phyloP scores from a whole-genome alignment of 331 rosid genomes.

The Arachis monticola region DNA sequence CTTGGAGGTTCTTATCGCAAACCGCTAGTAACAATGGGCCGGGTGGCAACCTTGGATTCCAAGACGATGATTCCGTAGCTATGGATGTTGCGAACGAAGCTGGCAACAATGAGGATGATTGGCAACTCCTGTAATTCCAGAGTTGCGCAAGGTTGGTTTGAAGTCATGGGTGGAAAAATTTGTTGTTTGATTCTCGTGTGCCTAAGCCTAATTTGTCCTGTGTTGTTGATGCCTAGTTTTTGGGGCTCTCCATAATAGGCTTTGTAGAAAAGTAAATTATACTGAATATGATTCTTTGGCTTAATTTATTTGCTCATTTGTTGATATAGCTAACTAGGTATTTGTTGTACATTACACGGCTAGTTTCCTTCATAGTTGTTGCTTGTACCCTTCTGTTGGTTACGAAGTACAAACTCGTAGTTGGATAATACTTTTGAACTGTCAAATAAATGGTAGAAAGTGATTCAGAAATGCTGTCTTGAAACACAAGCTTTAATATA shows the following conservation, averaged over 20 bases:
- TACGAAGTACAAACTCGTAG: constrained; percentile 34
- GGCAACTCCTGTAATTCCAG: constrained; percentile 78
- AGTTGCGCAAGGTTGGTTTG: constrained; percentile 1
- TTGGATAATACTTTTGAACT: constrained; percentile 27
- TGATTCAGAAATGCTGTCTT: constrained; percentile 27
- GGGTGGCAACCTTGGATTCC: constrained; percentile 40
- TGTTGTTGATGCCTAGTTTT: constrained; percentile 33
- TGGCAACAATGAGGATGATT: constrained; percentile 75
- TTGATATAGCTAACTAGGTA: constrained; percentile 43
- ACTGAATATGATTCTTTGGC: constrained; percentile 51
- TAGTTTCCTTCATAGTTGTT: constrained; percentile 37
- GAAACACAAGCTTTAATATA: neutral
- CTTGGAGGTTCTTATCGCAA: constrained; percentile 53
- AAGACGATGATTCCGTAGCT: constrained; percentile 49
- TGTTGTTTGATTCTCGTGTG: constrained; percentile 36
- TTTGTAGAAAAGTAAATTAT: constrained; percentile 47
- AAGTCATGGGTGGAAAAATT: constrained; percentile 17
- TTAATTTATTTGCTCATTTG: constrained; percentile 44
- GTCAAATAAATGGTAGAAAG: constrained; percentile 41
- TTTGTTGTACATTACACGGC: constrained; percentile 46
- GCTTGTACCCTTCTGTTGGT: constrained; percentile 33
- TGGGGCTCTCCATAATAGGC: constrained; percentile 37
- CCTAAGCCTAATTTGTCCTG: constrained; percentile 20
- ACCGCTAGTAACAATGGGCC: constrained; percentile 46
- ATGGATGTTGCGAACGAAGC: constrained; percentile 42